Evolutionary conservation across 1,139 yeast genomes (phyloP).

Genomic region (Suhomyces maxii): DNA sequence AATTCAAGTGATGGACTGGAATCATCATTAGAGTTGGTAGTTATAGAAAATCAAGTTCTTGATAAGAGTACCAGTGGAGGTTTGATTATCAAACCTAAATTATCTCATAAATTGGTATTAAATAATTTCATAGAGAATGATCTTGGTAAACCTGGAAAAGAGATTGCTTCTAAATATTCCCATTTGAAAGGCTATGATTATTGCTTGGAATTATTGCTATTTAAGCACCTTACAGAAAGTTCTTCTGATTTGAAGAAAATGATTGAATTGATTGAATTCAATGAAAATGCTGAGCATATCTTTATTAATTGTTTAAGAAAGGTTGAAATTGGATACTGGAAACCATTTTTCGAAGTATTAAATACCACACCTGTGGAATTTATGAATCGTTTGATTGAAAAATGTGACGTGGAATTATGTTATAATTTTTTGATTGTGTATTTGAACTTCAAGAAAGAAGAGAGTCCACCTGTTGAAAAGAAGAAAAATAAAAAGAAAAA

Average conservation of each 20-base stretch:
- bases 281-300: slow-evolving; percentile 31
- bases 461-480: slow-evolving; percentile 10
- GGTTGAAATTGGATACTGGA: slow-evolving; percentile 45
- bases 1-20: slow-evolving; percentile 9
- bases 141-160: slow-evolving; percentile 22
- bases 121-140: slow-evolving; percentile 43
- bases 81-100: slow-evolving; percentile 26
- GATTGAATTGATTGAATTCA: slow-evolving; percentile 30
- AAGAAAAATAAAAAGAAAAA: slow-evolving; percentile 3
- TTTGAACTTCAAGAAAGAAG: slow-evolving; percentile 41
- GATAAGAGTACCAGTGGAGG: slow-evolving; percentile 18
- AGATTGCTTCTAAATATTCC: slow-evolving; percentile 26
- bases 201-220: slow-evolving; percentile 42
- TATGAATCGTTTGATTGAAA: slow-evolving; percentile 38
- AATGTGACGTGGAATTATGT: slow-evolving; percentile 40
- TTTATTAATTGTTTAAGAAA: slow-evolving; percentile 46
- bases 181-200: slow-evolving; percentile 35
- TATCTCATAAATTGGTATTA: slow-evolving; percentile 35
- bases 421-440: slow-evolving; percentile 45
- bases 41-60: slow-evolving; percentile 31
- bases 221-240: slow-evolving; percentile 27
- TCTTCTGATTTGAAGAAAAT: slow-evolving; percentile 22
- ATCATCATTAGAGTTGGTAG: slow-evolving; percentile 30
- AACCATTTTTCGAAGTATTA: slow-evolving; percentile 34
- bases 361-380: slow-evolving; percentile 40